phyloP scores from a whole-genome alignment of 176 grass and related monocot genomes.

The Alopecurus myosuroides region DNA sequence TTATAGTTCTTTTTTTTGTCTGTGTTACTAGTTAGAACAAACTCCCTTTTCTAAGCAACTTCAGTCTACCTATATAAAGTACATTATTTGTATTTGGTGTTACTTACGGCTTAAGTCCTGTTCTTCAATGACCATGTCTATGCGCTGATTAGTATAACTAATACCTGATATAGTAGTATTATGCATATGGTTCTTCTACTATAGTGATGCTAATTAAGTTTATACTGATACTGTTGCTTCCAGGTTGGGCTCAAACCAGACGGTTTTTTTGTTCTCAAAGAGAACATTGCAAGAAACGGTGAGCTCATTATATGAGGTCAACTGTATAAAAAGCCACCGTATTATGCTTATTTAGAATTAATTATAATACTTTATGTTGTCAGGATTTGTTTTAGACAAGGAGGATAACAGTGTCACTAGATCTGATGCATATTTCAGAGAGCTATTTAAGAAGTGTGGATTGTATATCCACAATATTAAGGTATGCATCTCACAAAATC shows the following conservation, averaged over 20 bases:
- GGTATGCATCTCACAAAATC: slow-evolving; percentile 32
- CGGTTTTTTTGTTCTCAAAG: slow-evolving; percentile 93
- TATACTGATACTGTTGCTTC: slow-evolving; percentile 1
- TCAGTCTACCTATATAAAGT: background rate
- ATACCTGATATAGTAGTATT: background rate
- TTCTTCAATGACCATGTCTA: slow-evolving; percentile 7
- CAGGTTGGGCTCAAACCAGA: slow-evolving; percentile 93
- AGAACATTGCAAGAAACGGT: slow-evolving; percentile 85
- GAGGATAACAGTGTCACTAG: slow-evolving; percentile 93
- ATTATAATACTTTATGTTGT: background rate
- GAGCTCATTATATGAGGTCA: too few relatives aligned
- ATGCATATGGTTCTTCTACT: background rate
- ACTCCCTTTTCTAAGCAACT: background rate
- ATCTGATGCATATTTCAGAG: slow-evolving; percentile 88
- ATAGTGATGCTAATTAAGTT: slow-evolving; percentile 1
- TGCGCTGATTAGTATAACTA: background rate
- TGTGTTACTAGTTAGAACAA: background rate
- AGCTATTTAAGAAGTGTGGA: slow-evolving; percentile 85
- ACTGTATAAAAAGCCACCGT: background rate
- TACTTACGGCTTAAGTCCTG: background rate
- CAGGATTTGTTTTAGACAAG: slow-evolving; percentile 98
- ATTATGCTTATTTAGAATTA: background rate
- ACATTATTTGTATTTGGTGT: background rate
- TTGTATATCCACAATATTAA: slow-evolving; percentile 62
- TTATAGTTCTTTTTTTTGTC: background rate